phyloP scores from a whole-genome alignment of 2,329 filamentous ascomycete species.

The Talaromyces pinophilus region DNA sequence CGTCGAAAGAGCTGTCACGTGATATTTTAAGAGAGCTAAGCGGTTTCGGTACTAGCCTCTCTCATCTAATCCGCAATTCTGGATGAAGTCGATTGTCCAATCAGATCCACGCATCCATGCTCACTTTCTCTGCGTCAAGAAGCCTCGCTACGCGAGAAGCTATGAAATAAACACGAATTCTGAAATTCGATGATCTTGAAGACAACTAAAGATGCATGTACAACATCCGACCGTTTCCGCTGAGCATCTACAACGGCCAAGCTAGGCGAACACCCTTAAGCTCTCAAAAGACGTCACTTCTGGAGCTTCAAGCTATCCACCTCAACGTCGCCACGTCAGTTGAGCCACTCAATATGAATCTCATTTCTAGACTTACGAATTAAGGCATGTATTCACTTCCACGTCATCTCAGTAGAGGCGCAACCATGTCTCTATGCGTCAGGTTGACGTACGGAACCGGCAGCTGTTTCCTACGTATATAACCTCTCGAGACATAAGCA shows the following conservation, averaged over 20 bases:
- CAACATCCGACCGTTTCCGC: background rate
- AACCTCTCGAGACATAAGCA: background rate
- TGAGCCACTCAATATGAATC: background rate
- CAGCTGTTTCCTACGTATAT: background rate
- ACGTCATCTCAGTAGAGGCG: conserved; percentile 12
- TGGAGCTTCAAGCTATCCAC: background rate
- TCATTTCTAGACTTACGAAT: background rate
- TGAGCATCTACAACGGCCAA: background rate
- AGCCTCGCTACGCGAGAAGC: background rate
- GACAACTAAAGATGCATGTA: background rate
- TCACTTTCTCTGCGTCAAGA: background rate
- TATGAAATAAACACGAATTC: background rate
- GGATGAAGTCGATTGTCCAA: background rate
- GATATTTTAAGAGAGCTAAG: background rate
- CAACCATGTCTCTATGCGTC: conserved; percentile 6
- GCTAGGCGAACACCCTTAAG: background rate
- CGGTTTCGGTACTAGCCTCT: background rate
- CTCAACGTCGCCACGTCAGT: background rate
- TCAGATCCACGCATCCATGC: background rate
- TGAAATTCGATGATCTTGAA: background rate
- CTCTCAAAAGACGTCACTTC: background rate
- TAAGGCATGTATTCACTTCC: conserved; percentile 1
- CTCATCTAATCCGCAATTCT: background rate
- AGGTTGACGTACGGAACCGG: conserved; percentile 14
- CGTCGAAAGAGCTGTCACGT: conserved; percentile 5